Conservation (phyloP, 2,329 filamentous ascomycete genomes). For the Rhexocercosporidium sp. region DNA sequence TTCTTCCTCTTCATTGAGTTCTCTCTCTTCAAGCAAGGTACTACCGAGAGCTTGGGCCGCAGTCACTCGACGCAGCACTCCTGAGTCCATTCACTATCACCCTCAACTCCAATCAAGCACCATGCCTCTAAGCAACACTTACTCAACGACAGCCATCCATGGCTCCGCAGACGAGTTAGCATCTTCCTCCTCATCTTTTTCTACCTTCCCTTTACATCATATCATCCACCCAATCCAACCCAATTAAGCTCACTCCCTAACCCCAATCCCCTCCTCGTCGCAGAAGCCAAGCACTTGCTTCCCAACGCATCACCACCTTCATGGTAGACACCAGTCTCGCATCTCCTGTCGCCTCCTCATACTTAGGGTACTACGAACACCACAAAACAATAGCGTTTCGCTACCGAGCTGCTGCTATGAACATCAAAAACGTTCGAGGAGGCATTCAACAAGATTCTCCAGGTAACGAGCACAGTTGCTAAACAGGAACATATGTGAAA, state of each 20-base stretch:
- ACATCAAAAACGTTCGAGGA: not conserved
- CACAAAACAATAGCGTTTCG: not conserved
- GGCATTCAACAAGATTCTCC: not conserved
- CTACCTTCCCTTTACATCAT: not conserved
- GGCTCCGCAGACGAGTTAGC: not conserved
- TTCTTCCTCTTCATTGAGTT: no score
- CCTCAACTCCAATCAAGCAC: not conserved
- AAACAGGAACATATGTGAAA: not conserved
- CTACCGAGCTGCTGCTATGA: not conserved
- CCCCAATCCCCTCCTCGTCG: not conserved
- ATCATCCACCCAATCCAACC: not conserved
- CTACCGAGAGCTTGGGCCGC: no score
- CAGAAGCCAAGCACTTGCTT: not conserved
- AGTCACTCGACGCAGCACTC: no score
- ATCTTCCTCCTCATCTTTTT: not conserved
- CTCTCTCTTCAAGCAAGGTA: no score
- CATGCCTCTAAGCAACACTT: not conserved
- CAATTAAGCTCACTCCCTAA: not conserved
- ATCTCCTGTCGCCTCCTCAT: not conserved
- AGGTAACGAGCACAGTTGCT: not conserved
- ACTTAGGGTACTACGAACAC: not conserved
- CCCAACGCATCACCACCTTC: conserved; percentile 3
- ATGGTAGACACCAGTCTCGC: not conserved
- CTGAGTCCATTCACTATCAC: no score
- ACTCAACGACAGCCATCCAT: not conserved